These are phyloP conservation scores for Fraxinus dipetala DNA, from an alignment of 305 asterid species.

Conservation along the genomic window DNA sequence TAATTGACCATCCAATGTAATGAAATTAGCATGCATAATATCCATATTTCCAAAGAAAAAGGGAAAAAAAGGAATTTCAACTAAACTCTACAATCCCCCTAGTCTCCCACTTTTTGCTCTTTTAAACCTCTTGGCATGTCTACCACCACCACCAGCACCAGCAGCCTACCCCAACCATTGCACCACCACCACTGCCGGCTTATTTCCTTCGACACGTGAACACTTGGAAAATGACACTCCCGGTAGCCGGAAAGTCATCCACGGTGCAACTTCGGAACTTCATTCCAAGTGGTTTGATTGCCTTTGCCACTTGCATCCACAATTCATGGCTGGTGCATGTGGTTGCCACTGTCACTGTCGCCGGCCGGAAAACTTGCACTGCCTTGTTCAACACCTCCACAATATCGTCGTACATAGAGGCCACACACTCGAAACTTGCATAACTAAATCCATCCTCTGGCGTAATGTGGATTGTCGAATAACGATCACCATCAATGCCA, in stretches of 20 bases:
- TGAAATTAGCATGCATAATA: slow-evolving; percentile 53
- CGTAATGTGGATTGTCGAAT: slow-evolving; percentile 90
- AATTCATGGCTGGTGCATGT: slow-evolving; percentile 46
- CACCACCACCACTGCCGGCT: background rate
- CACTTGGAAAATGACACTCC: slow-evolving; percentile 66
- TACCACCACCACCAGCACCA: background rate
- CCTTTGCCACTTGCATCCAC: slow-evolving; percentile 59
- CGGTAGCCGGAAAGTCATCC: slow-evolving; percentile 66
- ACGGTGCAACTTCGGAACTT: slow-evolving; percentile 61
- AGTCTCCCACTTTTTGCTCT: slow-evolving; percentile 25
- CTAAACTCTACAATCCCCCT: slow-evolving; percentile 41
- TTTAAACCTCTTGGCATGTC: slow-evolving; percentile 27
- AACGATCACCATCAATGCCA: slow-evolving; percentile 67
- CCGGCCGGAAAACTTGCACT: slow-evolving; percentile 72
- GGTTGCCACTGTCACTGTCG: slow-evolving; percentile 59
- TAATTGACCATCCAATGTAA: slow-evolving; percentile 38
- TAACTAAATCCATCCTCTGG: slow-evolving; percentile 96
- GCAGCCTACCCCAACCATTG: slow-evolving; percentile 13
- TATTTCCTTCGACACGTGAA: slow-evolving; percentile 56
- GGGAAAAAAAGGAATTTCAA: slow-evolving; percentile 35
- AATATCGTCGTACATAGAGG: slow-evolving; percentile 49
- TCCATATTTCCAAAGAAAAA: slow-evolving; percentile 32
- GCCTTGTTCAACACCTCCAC: slow-evolving; percentile 48
- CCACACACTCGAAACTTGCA: slow-evolving; percentile 83
- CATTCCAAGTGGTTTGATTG: slow-evolving; percentile 71